Evolutionary conservation across 148 eudicot species (phyloP).

Genomic region (Vaccinium corymbosum): DNA sequence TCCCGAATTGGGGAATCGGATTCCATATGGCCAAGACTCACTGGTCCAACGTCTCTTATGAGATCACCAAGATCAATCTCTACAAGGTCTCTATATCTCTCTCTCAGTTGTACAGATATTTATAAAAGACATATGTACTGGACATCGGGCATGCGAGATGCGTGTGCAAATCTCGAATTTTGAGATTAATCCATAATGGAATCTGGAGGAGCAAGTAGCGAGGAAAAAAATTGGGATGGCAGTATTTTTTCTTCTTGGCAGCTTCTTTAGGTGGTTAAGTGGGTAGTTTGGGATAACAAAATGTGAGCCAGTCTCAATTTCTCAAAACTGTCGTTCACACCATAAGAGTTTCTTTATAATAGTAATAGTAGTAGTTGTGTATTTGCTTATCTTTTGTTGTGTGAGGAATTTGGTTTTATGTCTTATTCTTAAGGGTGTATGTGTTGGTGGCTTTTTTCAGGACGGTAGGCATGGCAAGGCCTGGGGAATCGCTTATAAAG

Average conservation of each 20-base stretch:
- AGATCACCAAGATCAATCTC: constrained; percentile 89
- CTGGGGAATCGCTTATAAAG: constrained; percentile 82
- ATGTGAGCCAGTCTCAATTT: neutral
- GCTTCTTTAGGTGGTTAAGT: neutral
- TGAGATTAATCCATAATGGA: too few species aligned
- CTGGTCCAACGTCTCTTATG: constrained; percentile 73
- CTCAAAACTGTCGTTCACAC: neutral
- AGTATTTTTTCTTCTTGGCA: neutral
- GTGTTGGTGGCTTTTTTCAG: constrained; percentile 41
- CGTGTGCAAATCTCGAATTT: too few species aligned
- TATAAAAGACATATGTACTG: too few species aligned
- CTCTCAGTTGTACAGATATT: neutral
- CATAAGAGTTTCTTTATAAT: neutral
- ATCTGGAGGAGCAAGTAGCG: too few species aligned
- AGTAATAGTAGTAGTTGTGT: neutral
- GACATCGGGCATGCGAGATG: too few species aligned
- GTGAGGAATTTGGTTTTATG: neutral
- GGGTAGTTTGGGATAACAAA: neutral
- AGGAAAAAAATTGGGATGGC: neutral
- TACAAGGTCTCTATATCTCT: constrained; percentile 45
- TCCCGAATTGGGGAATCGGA: constrained; percentile 95
- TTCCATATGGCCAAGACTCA: constrained; percentile 86
- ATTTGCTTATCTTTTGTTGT: constrained; percentile 1
- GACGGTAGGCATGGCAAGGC: constrained; percentile 96
- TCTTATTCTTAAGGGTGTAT: neutral